These are phyloP conservation scores for Malassezia brasiliensis DNA, from an alignment of 1,284 basidiomycete genomes.

Conservation along the genomic window DNA sequence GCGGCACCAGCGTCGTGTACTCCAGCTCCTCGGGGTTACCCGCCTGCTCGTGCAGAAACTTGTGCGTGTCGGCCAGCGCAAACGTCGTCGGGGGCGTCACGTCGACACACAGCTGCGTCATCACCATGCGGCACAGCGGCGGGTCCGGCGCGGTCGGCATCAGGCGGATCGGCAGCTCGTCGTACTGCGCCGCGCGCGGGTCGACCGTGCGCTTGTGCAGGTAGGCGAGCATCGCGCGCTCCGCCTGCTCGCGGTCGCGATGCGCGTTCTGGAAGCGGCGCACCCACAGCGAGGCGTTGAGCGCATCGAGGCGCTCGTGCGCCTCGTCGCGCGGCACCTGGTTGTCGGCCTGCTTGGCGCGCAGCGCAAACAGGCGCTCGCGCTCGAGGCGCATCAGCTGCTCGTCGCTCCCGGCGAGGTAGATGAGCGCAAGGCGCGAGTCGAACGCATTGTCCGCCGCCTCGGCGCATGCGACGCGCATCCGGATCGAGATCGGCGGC, in stretches of 20 bases:
- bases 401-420: constrained; percentile 66
- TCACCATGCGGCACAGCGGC: constrained; percentile 64
- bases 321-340: constrained; percentile 50
- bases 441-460: constrained; percentile 84
- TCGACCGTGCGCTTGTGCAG: constrained; percentile 24
- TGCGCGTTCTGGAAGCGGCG: constrained; percentile 33
- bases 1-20: constrained; percentile 72
- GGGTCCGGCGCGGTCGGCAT: constrained; percentile 53
- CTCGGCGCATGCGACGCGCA: constrained; percentile 62
- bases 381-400: constrained; percentile 65
- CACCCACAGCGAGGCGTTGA: constrained; percentile 72
- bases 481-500: constrained; percentile 56
- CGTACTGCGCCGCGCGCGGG: constrained; percentile 23
- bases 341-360: neutral
- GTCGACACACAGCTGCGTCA: constrained; percentile 58
- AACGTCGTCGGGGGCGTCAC: constrained; percentile 60
- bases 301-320: constrained; percentile 60
- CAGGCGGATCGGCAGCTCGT: constrained; percentile 52
- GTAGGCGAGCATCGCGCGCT: constrained; percentile 48
- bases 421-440: constrained; percentile 66
- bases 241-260: constrained; percentile 51
- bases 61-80: constrained; percentile 54
- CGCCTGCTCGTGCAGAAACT: constrained; percentile 66
- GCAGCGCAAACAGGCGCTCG: constrained; percentile 62
- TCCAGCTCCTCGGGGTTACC: constrained; percentile 63